Base-by-base conservation (phyloP, 2,329 filamentous ascomycete genomes). In the Diaporthe ampelina region DNA sequence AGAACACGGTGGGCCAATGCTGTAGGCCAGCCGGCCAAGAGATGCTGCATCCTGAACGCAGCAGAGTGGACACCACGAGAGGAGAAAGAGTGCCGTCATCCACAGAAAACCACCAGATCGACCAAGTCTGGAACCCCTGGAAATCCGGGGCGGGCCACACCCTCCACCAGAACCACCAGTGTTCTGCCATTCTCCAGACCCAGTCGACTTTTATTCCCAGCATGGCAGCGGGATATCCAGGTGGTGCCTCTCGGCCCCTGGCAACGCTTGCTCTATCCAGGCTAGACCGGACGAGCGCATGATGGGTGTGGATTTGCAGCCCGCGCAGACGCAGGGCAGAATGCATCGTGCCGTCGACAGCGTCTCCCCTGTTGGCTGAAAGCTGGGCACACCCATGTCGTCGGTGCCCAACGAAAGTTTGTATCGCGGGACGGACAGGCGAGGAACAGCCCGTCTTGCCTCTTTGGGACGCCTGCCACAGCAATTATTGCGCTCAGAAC, bases 331-430 rank as follows among this genome's bases (percentile, higher is more conserved):
- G 37, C 45, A 50, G 56, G 54, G 52, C 63, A 70, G 63, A 50
- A 70, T 68, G 72, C 52, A 74, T 37, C 67, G 21, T 63, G 54
- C 68, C 68, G 59, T 74, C 67, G 52, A 57, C 72, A 72, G 58
- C 74, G 70, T 61, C 61, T 75, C 68, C 74, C 74, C 74, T 74
- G 74, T 74, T 74, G 74, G 72, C 56, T 74, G 72, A 35, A 40
- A 57, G 57, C 70, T 72, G 70, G 57, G 70, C 58, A 54, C 48
- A 21, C 72, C 48, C 56, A 69, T 71, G 74, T 74, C 58, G 26
- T 75, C 73, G 74, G 63, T 75, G 74, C 74, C 74, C 74, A 75
- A 75, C 74, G 68, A 67, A 67, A 32, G 59, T 63, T 71, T 59
- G 72, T 65, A 35, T 57, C 65, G 54, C 63, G 70, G 65, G 57